These are phyloP conservation scores for Xylariaceae sp. DNA, from an alignment of 2,329 filamentous ascomycete species.

Conservation along the genomic window DNA sequence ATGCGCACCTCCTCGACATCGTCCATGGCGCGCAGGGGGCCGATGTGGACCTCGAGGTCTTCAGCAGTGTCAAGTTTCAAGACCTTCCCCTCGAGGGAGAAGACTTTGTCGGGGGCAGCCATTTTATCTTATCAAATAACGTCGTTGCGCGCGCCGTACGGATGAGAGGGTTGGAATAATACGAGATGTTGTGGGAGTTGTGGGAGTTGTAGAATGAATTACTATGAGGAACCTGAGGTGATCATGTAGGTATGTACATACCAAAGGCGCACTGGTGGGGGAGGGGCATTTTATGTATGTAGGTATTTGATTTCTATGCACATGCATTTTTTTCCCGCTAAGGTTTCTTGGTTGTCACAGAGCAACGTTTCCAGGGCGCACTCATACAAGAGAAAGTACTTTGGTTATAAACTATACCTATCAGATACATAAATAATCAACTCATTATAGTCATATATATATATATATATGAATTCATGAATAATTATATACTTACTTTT, in stretches of 20 bases:
- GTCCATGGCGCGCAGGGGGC: conserved; percentile 68
- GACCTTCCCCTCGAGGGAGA: conserved; percentile 88
- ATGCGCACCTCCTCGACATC: conserved; percentile 85
- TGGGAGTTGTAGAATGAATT: background rate
- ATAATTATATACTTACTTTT: too few species aligned
- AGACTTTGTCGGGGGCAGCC: conserved; percentile 64
- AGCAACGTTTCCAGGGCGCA: background rate
- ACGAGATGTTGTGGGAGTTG: background rate
- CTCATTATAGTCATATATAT: too few species aligned
- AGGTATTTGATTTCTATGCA: background rate
- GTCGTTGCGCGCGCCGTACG: background rate
- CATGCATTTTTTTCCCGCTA: background rate
- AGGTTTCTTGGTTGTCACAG: background rate
- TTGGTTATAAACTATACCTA: too few species aligned
- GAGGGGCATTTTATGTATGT: conserved; percentile 3
- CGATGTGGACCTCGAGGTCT: conserved; percentile 84
- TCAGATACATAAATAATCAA: too few species aligned
- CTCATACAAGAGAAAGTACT: too few species aligned
- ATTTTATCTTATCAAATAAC: conserved; percentile 48
- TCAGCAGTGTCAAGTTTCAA: conserved; percentile 89
- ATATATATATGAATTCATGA: too few species aligned
- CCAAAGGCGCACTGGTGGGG: background rate
- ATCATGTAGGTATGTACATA: background rate
- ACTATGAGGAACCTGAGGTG: too few species aligned
- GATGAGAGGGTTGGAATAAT: background rate